Conservation (phyloP, 352 stramenopile genomes). For the Pythium rishiriense region DNA sequence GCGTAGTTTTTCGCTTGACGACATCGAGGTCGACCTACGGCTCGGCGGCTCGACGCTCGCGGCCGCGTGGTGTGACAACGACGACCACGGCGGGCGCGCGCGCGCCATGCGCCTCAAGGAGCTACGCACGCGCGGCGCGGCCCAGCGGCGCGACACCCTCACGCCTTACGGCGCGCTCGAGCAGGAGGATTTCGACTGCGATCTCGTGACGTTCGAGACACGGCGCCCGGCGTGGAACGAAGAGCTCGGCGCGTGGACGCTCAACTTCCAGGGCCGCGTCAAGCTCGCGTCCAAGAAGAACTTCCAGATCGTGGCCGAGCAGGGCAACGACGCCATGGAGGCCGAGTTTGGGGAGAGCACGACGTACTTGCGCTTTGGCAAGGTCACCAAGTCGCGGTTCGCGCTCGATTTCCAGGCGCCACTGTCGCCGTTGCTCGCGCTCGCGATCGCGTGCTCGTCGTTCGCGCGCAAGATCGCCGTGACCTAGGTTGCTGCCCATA, state of each 20-base stretch:
- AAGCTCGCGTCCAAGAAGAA: constrained; percentile 93
- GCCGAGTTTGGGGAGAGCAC: constrained; percentile 47
- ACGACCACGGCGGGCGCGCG: constrained; percentile 42
- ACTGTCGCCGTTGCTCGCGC: constrained; percentile 73
- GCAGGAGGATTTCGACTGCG: constrained; percentile 71
- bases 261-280: constrained; percentile 89
- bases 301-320: constrained; percentile 70
- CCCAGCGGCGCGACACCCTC: constrained; percentile 20
- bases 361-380: constrained; percentile 75
- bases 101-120: constrained; percentile 41
- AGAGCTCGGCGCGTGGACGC: constrained; percentile 77
- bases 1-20: constrained; percentile 55
- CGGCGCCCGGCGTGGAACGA: constrained; percentile 87
- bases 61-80: constrained; percentile 48
- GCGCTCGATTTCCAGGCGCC: constrained; percentile 77
- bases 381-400: constrained; percentile 64
- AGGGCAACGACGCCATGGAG: constrained; percentile 58
- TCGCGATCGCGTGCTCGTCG: constrained; percentile 76
- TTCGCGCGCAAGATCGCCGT: constrained; percentile 88
- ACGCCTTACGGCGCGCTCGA: constrained; percentile 68
- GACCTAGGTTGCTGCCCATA: constrained; percentile 57
- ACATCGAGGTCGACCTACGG: constrained; percentile 50
- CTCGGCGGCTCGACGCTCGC: constrained; percentile 27
- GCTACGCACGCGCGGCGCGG: constrained; percentile 29
- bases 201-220: constrained; percentile 83